A percentile compares a stretch with the other conserved stretches of the same genome.
Evolutionary conservation across 495 filamentous ascomycete species (phyloP).

Genomic region (Rostrohypoxylon terebratum): DNA sequence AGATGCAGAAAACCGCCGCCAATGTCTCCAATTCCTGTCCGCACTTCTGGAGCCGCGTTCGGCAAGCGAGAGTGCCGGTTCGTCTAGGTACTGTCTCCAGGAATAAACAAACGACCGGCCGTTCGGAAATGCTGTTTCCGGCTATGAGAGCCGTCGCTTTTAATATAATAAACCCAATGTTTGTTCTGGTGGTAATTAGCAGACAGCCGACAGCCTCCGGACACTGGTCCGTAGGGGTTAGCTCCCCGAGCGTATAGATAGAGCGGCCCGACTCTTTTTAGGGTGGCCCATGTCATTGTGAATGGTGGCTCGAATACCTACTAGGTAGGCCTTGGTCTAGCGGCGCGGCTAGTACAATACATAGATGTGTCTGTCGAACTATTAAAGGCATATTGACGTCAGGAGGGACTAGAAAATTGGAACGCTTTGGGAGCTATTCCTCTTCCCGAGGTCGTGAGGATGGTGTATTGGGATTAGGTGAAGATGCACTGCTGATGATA

Average conservation of each 20-base stretch:
- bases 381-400: constrained; percentile 21
- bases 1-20: constrained; percentile 31
- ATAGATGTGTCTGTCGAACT: constrained; percentile 34
- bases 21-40: constrained; percentile 28
- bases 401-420: constrained; percentile 18
- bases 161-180: constrained; percentile 30
- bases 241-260: no score
- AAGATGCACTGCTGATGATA: constrained; percentile 39
- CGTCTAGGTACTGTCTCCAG: constrained; percentile 13
- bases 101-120: constrained; percentile 27
- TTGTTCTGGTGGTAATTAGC: constrained; percentile 29
- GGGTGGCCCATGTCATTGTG: constrained; percentile 26
- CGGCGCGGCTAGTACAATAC: constrained; percentile 31
- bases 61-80: constrained; percentile 10
- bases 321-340: constrained; percentile 33
- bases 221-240: constrained; percentile 36
- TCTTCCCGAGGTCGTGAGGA: constrained; percentile 24
- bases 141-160: constrained; percentile 22
- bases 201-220: constrained; percentile 23
- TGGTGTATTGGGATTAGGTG: constrained; percentile 29
- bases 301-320: constrained; percentile 38
- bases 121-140: constrained; percentile 33
- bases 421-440: constrained; percentile 29
- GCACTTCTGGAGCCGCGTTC: constrained; percentile 21
- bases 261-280: constrained; percentile 32